Percentiles rank a stretch among this genome's conserved stretches.
These are phyloP conservation scores for Keithomyces neogunnii DNA, from an alignment of 2,329 filamentous ascomycete genomes.

Conservation along the genomic window DNA sequence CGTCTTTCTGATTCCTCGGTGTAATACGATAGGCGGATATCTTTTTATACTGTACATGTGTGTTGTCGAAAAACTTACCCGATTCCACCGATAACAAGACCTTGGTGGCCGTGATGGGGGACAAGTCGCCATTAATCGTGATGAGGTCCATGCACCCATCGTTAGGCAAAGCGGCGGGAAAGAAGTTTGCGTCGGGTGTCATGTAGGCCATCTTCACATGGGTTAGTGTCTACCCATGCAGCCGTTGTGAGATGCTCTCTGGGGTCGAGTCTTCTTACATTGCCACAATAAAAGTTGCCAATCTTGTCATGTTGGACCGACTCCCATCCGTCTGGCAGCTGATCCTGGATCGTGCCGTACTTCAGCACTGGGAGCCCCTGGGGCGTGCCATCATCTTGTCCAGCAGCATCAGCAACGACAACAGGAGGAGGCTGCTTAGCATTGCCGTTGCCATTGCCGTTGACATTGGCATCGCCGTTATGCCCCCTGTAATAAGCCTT, in stretches of 20 bases:
- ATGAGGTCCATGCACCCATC: constrained; percentile 85
- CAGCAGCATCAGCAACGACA: not conserved
- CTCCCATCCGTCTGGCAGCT: constrained; percentile 71
- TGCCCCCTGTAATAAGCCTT: constrained; percentile 60
- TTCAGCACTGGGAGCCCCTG: constrained; percentile 60
- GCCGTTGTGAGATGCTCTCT: not conserved
- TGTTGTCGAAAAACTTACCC: constrained; percentile 70
- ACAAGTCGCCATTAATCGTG: constrained; percentile 68
- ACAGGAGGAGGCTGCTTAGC: not conserved
- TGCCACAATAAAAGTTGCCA: constrained; percentile 90
- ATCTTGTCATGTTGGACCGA: constrained; percentile 65
- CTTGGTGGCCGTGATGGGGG: constrained; percentile 54
- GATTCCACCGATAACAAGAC: constrained; percentile 66
- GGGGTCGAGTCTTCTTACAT: constrained; percentile 43
- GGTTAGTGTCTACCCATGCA: constrained; percentile 6
- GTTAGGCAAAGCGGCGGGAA: constrained; percentile 69
- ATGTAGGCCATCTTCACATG: constrained; percentile 70
- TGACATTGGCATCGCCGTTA: constrained; percentile 22
- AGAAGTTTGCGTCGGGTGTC: constrained; percentile 81
- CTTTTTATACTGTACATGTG: constrained; percentile 73
- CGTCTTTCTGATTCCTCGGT: constrained; percentile 61
- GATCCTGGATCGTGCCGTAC: constrained; percentile 73
- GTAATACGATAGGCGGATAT: constrained; percentile 79
- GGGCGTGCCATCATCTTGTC: constrained; percentile 18
- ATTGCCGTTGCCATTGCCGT: constrained; percentile 21